Evolutionary conservation across 331 rosid genomes (phyloP).

Genomic region (Phaseolus coccineus): DNA sequence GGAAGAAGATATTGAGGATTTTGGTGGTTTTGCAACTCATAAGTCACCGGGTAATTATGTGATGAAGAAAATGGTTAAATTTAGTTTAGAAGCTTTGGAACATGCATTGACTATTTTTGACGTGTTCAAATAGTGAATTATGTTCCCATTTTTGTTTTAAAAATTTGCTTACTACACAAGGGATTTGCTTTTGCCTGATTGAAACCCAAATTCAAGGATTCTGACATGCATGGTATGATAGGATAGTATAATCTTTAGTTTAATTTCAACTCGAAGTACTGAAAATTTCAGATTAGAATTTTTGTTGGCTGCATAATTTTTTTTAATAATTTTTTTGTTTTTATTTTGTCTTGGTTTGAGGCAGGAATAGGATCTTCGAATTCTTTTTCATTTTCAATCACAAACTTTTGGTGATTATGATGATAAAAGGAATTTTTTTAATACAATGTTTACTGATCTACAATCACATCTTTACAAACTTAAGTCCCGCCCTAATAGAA

Average conservation of each 20-base stretch:
- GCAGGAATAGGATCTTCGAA: constrained; percentile 1
- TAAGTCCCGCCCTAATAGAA: not conserved
- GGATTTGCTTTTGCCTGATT: constrained; percentile 10
- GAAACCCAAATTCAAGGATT: constrained; percentile 18
- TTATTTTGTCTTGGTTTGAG: constrained; percentile 33
- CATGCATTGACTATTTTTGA: constrained; percentile 5
- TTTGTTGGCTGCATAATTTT: constrained; percentile 27
- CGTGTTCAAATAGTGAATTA: constrained; percentile 8
- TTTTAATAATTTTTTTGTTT: constrained; percentile 1
- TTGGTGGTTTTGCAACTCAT: constrained; percentile 50
- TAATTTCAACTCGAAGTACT: not conserved
- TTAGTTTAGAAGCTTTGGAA: constrained; percentile 33
- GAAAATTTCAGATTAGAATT: constrained; percentile 8
- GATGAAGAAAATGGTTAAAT: constrained; percentile 64
- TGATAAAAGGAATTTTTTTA: not conserved
- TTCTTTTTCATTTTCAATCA: constrained; percentile 1
- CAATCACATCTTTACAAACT: not conserved
- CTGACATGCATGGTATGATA: constrained; percentile 1
- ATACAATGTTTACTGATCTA: not conserved
- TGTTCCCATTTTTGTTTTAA: constrained; percentile 3
- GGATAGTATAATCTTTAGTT: constrained; percentile 3
- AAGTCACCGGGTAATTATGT: constrained; percentile 35
- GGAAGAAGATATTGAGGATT: constrained; percentile 92
- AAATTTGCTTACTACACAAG: constrained; percentile 9
- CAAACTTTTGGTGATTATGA: not conserved